Percentiles rank a stretch among this genome's conserved stretches.
These are phyloP conservation scores for Ceratocystis eucalypticola DNA, from an alignment of 2,329 filamentous ascomycete genomes.

Conservation along the genomic window DNA sequence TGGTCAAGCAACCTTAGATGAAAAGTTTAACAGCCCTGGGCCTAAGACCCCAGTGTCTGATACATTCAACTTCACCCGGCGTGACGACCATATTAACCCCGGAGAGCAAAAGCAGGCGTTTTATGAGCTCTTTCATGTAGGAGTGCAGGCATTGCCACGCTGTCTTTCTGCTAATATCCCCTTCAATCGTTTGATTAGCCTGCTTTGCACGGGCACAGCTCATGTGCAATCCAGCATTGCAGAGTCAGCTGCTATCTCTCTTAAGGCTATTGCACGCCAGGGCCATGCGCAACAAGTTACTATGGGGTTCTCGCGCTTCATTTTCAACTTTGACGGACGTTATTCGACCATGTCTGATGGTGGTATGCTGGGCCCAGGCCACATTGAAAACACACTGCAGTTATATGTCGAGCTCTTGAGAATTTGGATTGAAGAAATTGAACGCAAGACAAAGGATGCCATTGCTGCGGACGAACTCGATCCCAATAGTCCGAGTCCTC, in stretches of 20 bases:
- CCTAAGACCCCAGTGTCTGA: slow-evolving; percentile 93
- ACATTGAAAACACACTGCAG: slow-evolving; percentile 86
- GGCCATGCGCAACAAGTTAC: slow-evolving; percentile 90
- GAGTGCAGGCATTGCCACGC: slow-evolving; percentile 87
- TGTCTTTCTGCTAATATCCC: slow-evolving; percentile 83
- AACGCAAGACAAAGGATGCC: slow-evolving; percentile 66
- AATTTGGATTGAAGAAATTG: slow-evolving; percentile 97
- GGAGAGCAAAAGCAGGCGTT: slow-evolving; percentile 84
- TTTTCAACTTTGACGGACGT: slow-evolving; percentile 95
- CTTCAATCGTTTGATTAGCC: slow-evolving; percentile 84
- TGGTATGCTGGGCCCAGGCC: slow-evolving; percentile 82
- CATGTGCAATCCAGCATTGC: slow-evolving; percentile 91
- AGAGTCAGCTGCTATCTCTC: slow-evolving; percentile 74
- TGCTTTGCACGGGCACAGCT: slow-evolving; percentile 90
- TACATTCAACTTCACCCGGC: slow-evolving; percentile 77
- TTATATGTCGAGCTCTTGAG: slow-evolving; percentile 87
- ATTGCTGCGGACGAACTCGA: slow-evolving; percentile 42
- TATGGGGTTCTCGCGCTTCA: slow-evolving; percentile 91
- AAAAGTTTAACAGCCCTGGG: slow-evolving; percentile 72
- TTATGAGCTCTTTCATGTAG: slow-evolving; percentile 89
- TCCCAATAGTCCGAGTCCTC: slow-evolving; percentile 26
- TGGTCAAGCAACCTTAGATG: slow-evolving; percentile 85
- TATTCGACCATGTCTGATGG: slow-evolving; percentile 98
- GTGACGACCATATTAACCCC: slow-evolving; percentile 60
- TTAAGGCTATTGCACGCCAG: slow-evolving; percentile 91